A percentile compares a stretch with the other conserved stretches of the same genome.
These are phyloP conservation scores for Cryptococcus floricola DNA, from an alignment of 1,284 basidiomycete genomes.

Conservation along the genomic window DNA sequence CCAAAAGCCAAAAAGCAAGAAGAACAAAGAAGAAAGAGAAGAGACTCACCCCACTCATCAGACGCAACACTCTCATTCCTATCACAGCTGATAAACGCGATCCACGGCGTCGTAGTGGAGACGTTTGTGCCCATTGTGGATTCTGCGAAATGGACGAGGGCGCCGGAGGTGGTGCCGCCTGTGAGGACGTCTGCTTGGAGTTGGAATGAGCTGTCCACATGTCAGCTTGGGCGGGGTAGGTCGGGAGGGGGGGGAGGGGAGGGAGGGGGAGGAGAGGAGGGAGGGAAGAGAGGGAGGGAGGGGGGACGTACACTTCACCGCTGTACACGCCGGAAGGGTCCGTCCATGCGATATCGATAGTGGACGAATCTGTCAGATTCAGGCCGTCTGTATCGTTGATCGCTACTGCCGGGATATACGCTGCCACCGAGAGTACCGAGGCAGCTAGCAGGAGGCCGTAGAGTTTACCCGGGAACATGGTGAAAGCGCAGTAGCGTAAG, in stretches of 20 bases:
- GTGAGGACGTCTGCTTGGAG: slow-evolving; percentile 40
- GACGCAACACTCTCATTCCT: slow-evolving; percentile 61
- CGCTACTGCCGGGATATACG: slow-evolving; percentile 63
- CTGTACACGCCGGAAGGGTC: slow-evolving; percentile 34
- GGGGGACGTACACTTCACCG: slow-evolving; percentile 34
- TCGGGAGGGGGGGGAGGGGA: no score
- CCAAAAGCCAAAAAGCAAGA: neutral
- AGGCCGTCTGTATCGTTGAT: slow-evolving; percentile 61
- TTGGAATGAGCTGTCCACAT: slow-evolving; percentile 38
- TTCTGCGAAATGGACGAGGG: slow-evolving; percentile 74
- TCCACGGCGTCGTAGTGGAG: slow-evolving; percentile 67
- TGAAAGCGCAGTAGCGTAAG: neutral
- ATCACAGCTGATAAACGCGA: slow-evolving; percentile 80
- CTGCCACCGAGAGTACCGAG: no score
- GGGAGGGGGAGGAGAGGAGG: no score
- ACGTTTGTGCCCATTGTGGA: slow-evolving; percentile 52
- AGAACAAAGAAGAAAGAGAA: neutral
- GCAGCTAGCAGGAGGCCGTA: no score
- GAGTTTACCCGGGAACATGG: no score
- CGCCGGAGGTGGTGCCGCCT: slow-evolving; percentile 56
- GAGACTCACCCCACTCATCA: slow-evolving; percentile 39
- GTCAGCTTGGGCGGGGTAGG: no score
- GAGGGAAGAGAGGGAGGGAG: no score
- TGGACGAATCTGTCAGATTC: slow-evolving; percentile 59
- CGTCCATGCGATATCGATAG: slow-evolving; percentile 63